Evolutionary conservation across 2,329 filamentous ascomycete species (phyloP), one percentile per base, ranked within the genome.

Genomic region (Sporothrix humicola): DNA sequence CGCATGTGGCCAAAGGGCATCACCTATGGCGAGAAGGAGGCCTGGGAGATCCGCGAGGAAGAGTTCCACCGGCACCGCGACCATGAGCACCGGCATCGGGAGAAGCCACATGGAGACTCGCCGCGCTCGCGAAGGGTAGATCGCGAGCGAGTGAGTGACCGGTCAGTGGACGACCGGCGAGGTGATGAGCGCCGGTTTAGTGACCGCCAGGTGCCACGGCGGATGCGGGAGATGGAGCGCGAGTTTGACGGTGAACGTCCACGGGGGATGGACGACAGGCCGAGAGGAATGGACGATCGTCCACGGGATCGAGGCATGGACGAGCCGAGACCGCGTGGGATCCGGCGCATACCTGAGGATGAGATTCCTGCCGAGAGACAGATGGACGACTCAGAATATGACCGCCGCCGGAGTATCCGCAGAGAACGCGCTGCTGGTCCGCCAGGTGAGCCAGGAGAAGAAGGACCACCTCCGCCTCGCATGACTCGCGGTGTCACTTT

Each of bases 1-100:
- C 82, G 80, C 75, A 80, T 79, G 74, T 82, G 81, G 82, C 82
- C 82, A 69, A 81, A 81, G 73, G 82, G 82, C 12, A 76, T 81
- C 37, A 75, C 78, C 0, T 81, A 83, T 72, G 81, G 82, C 72
- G 81, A 82, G 26, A 81, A 81, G 74, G 82, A 83, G 73, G 79
- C 80, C 26, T 83, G 81, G 76, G 73, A 71, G 69, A 31, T 26
- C 12, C 68, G 31, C 42, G 54, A 72, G 54, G 58, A 73, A 1
- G 73, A 72, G 6, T 4, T 66, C 46, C 71, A 17, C n/a, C 54
- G 69, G 20, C 68, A 65, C 48, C 46, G 17, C n/a, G 54, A 54
- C 23, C 6, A 50, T 15, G 23, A 12, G 31, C 31, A 44, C 42
- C 52, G 20, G 48, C 68, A 48, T 15, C 44, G 63, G 65, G 13